Base-by-base conservation (phyloP, 2,329 filamentous ascomycete genomes). In the Talaromyces pinophilus region DNA sequence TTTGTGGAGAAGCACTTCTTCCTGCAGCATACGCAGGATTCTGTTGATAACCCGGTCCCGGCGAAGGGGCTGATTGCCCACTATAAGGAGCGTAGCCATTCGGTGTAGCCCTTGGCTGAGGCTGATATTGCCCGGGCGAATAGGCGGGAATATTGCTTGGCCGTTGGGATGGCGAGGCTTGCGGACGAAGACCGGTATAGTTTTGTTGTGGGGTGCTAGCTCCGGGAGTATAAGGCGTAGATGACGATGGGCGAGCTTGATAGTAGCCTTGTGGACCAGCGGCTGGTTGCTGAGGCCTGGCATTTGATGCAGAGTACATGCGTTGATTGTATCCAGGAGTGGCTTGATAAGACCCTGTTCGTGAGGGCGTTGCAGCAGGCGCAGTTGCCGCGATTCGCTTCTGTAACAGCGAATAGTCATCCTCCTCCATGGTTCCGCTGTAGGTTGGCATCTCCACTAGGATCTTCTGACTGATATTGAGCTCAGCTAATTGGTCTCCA, bases 371-470 rank as follows among this genome's bases (percentile, higher is more conserved):
- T 25, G 77, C 72, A 1, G 73, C 72, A 33, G 74, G 71, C 42
- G 71, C 72, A 30, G 73, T 67, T 46, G 76, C 72, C 25, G 78
- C 73, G 19, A 71, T 35, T 54, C 80, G 78, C 67, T 79, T 78
- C 69, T 80, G 78, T 63, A 86, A 85, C 38, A 84, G 76, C 48
- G 85, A 86, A 46, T 84, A 84, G 70, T 92, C 90, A 71, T 96
- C 92, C 71, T 94, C 92, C 71, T 96, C 92, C 87, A 96, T 89
- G 3, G 90, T 87, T 4, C 93, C 93, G 69, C 86, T 86, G 76
- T 91, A 91, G 72, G 92, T 88, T 62, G 90, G 88, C 6, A 85
- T 88, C 67, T 91, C 87, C 57, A 96, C 82, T 67, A 92, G 81
- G 22, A 97, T 85, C 74, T 88, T 92, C 55, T 88, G 92, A 79